Evolutionary conservation across 1,139 yeast genomes (phyloP).

Genomic region (Pichia sp.): DNA sequence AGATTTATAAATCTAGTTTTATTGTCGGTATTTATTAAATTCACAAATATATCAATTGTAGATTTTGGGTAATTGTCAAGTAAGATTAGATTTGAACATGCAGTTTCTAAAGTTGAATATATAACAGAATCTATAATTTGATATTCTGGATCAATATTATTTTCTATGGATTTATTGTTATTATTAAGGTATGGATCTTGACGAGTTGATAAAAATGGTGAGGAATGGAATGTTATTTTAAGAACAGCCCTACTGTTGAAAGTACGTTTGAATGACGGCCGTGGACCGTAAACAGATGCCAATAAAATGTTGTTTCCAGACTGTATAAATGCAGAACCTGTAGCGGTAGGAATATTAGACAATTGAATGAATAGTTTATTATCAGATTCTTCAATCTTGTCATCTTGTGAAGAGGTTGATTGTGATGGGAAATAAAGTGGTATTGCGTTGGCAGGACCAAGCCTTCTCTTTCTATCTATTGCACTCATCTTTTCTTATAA

Average conservation of each 20-base stretch:
- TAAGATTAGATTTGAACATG: conserved; percentile 45
- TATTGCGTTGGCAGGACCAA: conserved; percentile 59
- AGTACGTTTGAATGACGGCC: conserved; percentile 49
- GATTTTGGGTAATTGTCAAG: conserved; percentile 83
- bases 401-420: not conserved
- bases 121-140: conserved; percentile 12
- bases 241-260: conserved; percentile 27
- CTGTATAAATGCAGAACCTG: conserved; percentile 81
- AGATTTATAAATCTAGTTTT: conserved; percentile 34
- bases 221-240: conserved; percentile 22
- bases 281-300: conserved; percentile 80
- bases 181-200: not conserved
- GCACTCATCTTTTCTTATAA: conserved; percentile 38
- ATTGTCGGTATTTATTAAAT: conserved; percentile 47
- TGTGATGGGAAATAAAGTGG: conserved; percentile 39
- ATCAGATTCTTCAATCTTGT: not conserved
- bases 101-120: conserved; percentile 45
- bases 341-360: conserved; percentile 64
- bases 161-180: not conserved
- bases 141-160: conserved; percentile 6
- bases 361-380: conserved; percentile 38
- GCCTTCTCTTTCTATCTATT: conserved; percentile 63
- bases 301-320: conserved; percentile 56
- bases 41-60: conserved; percentile 73
- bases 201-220: conserved; percentile 17